Base-by-base conservation (phyloP, 2,329 filamentous ascomycete genomes). In the Aspergillus tamarii region DNA sequence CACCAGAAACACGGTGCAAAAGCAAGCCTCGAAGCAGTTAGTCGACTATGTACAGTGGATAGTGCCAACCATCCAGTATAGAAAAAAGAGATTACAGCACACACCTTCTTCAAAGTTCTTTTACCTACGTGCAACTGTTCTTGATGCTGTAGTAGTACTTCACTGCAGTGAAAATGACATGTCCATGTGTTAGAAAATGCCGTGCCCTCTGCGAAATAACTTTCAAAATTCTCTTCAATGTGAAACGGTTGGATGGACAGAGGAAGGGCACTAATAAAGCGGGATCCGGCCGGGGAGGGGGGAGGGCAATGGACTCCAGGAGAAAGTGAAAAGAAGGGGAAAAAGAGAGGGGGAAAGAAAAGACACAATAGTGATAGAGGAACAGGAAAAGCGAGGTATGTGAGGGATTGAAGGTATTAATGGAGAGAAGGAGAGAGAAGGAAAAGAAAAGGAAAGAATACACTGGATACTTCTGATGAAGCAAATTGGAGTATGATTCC, bases 101-200 rank as follows among this genome's bases (percentile, higher is more conserved):
- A 50, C 61, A 66, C 64, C 64, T 61, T 62, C 21, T 45, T 41
- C 48, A 52, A 52, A 3, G 28, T 32, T 32, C 28, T 36, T 36
- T 16, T 52, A 52, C 21, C 48, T 12, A 28, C 10, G 28, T 23
- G 28, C 19, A 34, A 21, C 21, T 7, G 16, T 12, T 21, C 19
- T 52, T 32, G 28, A 34, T 12, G 16, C 28, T 30, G 48, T 32
- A 21, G 16, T 52, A n/a, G 48, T 32, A n/a, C 28, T 52, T n/a
- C 28, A 32, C 48, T n/a, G 16, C 28, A 32, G 48, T 8, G 14
- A 32, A 28, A 30, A 30, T 30, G 26, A 50, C n/a, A 52, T 52
- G 48, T 7, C 8, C 26, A 52, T n/a, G 28, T 16, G 28, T 52
- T 21, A 52, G 48, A 52, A 12, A 34, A 16, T 52, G 28, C 4